phyloP scores from a whole-genome alignment of 768 basidiomycete genomes.

The Phylloporus rhodoxanthus region DNA sequence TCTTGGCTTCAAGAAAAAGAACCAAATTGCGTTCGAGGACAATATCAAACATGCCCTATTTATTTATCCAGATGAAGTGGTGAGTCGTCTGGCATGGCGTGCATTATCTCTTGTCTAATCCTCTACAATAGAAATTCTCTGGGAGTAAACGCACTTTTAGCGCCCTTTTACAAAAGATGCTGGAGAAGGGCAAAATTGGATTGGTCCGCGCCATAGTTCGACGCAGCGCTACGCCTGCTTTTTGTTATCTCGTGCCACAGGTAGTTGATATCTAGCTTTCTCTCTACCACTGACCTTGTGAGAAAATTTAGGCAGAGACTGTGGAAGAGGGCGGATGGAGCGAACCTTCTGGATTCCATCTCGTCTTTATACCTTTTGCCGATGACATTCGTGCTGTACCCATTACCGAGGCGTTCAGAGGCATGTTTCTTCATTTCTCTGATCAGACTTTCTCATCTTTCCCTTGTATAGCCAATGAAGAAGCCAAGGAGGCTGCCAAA shows the following conservation, averaged over 20 bases:
- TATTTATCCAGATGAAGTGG: slow-evolving; percentile 88
- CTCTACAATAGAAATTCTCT: slow-evolving; percentile 53
- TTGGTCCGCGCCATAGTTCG: slow-evolving; percentile 67
- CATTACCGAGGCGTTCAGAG: slow-evolving; percentile 57
- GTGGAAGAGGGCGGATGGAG: slow-evolving; percentile 65
- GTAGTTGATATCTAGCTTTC: slow-evolving; percentile 32
- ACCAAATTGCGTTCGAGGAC: slow-evolving; percentile 73
- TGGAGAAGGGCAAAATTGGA: slow-evolving; percentile 76
- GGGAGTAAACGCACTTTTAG: slow-evolving; percentile 92
- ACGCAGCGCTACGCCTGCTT: slow-evolving; percentile 66
- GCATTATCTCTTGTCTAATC: not conserved
- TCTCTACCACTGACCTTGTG: not conserved
- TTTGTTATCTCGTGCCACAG: slow-evolving; percentile 86
- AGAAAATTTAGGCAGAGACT: slow-evolving; percentile 54
- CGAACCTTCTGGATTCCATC: slow-evolving; percentile 86
- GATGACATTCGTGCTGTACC: slow-evolving; percentile 88
- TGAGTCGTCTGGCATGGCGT: slow-evolving; percentile 28
- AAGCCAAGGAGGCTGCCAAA: slow-evolving; percentile 59
- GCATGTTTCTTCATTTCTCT: slow-evolving; percentile 32
- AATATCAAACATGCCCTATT: slow-evolving; percentile 90
- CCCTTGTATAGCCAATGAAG: slow-evolving; percentile 52
- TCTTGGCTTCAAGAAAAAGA: slow-evolving; percentile 81
- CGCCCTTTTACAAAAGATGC: slow-evolving; percentile 77
- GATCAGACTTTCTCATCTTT: not conserved
- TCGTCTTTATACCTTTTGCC: slow-evolving; percentile 89